A percentile compares a stretch with the other conserved stretches of the same genome.
Evolutionary conservation across 169 alveolate genomes (phyloP).

Genomic region (Plasmodium billcollinsi): DNA sequence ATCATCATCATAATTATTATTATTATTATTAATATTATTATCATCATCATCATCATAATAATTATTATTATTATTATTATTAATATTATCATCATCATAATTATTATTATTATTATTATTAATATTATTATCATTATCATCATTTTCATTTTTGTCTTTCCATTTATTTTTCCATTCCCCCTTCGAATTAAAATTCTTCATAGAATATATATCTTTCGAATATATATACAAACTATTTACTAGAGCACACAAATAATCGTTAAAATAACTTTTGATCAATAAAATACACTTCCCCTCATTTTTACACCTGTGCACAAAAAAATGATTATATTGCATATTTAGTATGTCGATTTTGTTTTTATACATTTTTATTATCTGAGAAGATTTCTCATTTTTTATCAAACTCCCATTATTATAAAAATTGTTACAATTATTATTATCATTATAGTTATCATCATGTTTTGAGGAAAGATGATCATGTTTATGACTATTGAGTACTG

Average conservation of each 20-base stretch:
- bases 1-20: too few relatives aligned
- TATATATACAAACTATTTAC: conserved; percentile 65
- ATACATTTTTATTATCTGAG: conserved; percentile 58
- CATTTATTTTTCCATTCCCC: background rate
- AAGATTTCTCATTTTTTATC: conserved; percentile 27
- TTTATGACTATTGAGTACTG: too few relatives aligned
- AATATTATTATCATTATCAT: background rate
- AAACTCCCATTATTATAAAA: background rate
- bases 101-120: background rate
- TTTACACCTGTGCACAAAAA: conserved; percentile 61
- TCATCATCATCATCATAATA: background rate
- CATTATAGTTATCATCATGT: background rate
- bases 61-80: background rate
- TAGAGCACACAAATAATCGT: conserved; percentile 74
- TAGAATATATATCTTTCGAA: conserved; percentile 41
- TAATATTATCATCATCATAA: background rate
- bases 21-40: too few relatives aligned
- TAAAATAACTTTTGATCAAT: conserved; percentile 66
- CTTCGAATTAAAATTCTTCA: background rate
- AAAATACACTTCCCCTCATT: conserved; percentile 63
- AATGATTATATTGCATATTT: conserved; percentile 66
- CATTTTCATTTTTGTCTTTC: background rate
- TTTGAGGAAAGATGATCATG: too few relatives aligned
- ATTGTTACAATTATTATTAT: background rate
- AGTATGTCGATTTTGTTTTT: conserved; percentile 64